These are phyloP conservation scores for Cicer bijugum DNA, from an alignment of 306 rosid genomes.

Conservation along the genomic window DNA sequence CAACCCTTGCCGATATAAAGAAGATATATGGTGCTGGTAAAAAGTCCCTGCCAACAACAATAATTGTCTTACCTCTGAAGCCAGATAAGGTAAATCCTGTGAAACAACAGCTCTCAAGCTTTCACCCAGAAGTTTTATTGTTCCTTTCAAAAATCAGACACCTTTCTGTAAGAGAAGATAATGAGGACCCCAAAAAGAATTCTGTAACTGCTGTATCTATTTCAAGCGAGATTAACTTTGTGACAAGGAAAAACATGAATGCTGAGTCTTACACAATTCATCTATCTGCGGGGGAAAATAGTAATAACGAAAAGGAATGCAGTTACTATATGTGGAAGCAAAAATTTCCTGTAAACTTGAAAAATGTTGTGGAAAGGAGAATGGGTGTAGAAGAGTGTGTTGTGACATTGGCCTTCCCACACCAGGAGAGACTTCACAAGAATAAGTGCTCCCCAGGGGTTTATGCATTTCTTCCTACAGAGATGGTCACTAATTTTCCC, in stretches of 20 bases:
- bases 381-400: constrained; percentile 17
- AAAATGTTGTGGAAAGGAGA: constrained; percentile 26
- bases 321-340: constrained; percentile 36
- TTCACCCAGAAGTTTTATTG: constrained; percentile 73
- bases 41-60: constrained; percentile 61
- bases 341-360: constrained; percentile 6
- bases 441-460: constrained; percentile 62
- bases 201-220: constrained; percentile 61
- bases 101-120: constrained; percentile 67
- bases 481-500: constrained; percentile 73
- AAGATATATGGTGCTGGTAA: constrained; percentile 53
- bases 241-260: constrained; percentile 59
- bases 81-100: constrained; percentile 64
- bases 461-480: constrained; percentile 79
- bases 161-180: constrained; percentile 64
- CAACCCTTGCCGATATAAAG: constrained; percentile 53
- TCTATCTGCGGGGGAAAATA: constrained; percentile 58
- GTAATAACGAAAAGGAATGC: constrained; percentile 46
- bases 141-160: constrained; percentile 74
- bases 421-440: constrained; percentile 54
- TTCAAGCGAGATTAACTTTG: constrained; percentile 53
- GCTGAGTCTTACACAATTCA: constrained; percentile 72
- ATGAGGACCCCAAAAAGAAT: constrained; percentile 50
- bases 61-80: constrained; percentile 71
- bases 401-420: constrained; percentile 43